Percentiles rank a stretch among this genome's conserved stretches.
These are phyloP conservation scores for Nicotiana knightiana DNA, from an alignment of 257 asterid species.

Conservation along the genomic window DNA sequence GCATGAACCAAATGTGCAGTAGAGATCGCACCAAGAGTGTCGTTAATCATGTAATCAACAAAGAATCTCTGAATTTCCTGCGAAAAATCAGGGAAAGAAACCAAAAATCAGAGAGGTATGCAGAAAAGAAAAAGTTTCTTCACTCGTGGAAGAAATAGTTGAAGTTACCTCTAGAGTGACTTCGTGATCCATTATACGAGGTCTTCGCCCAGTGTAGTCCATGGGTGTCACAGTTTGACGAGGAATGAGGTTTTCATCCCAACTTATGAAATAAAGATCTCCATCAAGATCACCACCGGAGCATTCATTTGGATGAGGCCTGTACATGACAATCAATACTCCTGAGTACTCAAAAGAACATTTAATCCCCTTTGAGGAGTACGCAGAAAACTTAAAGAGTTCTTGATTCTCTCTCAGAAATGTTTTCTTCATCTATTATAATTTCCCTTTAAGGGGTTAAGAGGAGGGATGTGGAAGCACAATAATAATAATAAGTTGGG, in stretches of 20 bases:
- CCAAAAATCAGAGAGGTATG: neutral
- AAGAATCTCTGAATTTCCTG: slow-evolving; percentile 93
- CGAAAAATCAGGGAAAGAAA: slow-evolving; percentile 2
- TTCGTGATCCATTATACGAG: slow-evolving; percentile 80
- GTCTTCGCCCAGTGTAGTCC: slow-evolving; percentile 87
- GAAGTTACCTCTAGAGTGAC: slow-evolving; percentile 70
- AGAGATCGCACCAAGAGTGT: slow-evolving; percentile 82
- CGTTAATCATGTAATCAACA: slow-evolving; percentile 81
- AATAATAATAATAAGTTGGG: neutral
- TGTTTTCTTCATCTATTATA: neutral
- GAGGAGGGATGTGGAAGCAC: neutral
- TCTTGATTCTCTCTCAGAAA: neutral
- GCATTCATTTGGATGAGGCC: slow-evolving; percentile 99
- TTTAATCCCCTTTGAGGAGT: neutral
- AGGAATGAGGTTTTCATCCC: slow-evolving; percentile 76
- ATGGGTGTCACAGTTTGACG: slow-evolving; percentile 65
- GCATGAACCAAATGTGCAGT: slow-evolving; percentile 86
- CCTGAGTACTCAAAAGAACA: neutral
- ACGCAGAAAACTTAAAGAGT: neutral
- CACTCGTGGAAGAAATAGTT: slow-evolving; percentile 5
- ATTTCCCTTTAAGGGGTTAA: neutral
- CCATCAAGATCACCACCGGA: slow-evolving; percentile 99
- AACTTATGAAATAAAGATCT: slow-evolving; percentile 81
- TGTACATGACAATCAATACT: slow-evolving; percentile 22
- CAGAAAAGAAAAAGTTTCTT: neutral